Conservation (phyloP, 2,329 filamentous ascomycete species). For the Fusarium drepaniforme region DNA sequence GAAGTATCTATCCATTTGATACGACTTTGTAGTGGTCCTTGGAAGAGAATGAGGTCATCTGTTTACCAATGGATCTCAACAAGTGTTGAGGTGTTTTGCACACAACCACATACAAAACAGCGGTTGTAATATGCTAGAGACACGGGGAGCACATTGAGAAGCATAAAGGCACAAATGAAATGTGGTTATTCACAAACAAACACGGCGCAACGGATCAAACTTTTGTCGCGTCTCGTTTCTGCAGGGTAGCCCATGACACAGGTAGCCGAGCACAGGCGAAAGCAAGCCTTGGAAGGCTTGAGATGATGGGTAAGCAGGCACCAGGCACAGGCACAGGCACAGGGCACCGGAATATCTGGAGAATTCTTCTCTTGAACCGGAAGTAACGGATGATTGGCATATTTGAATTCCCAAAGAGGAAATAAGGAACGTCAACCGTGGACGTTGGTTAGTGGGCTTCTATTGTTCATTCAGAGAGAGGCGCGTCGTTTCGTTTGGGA, state of each 20-base stretch:
- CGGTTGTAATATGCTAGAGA: not conserved
- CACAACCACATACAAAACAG: not conserved
- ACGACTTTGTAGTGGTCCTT: not conserved
- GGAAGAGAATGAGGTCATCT: not conserved
- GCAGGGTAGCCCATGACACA: not conserved
- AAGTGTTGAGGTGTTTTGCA: not conserved
- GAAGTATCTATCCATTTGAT: not conserved
- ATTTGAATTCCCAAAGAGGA: not conserved
- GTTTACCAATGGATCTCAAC: not conserved
- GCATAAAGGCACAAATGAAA: not conserved
- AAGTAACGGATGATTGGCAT: constrained; percentile 1
- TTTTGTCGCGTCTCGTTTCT: not conserved
- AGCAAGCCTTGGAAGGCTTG: not conserved
- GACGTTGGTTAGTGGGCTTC: not conserved
- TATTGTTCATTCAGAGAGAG: not conserved
- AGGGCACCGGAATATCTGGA: not conserved
- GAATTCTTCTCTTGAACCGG: not conserved
- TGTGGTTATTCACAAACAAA: not conserved
- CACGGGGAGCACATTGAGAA: not conserved
- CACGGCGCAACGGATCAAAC: not conserved
- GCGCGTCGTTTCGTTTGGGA: not conserved
- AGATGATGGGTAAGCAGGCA: constrained; percentile 1
- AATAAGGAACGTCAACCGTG: not conserved
- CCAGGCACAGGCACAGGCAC: not conserved
- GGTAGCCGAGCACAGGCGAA: not conserved